phyloP scores from a whole-genome alignment of 176 grass and related monocot species.

The Alopecurus myosuroides region DNA sequence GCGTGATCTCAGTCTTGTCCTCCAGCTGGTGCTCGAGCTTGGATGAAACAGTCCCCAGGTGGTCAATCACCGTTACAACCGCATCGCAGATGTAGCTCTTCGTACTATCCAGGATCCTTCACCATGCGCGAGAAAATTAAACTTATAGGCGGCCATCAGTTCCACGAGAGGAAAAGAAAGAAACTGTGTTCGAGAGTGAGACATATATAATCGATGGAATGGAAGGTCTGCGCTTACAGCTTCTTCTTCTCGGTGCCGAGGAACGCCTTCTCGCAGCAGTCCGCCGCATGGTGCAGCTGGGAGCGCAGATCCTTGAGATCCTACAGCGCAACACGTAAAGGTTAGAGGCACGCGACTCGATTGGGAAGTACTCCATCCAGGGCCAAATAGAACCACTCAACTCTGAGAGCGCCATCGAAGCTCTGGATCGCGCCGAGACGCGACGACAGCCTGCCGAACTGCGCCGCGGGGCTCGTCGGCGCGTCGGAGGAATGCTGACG shows the following conservation, averaged over 20 bases:
- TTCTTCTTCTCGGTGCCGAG: conserved; percentile 46
- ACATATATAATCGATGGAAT: not conserved
- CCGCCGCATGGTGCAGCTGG: conserved; percentile 73
- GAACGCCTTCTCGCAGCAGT: conserved; percentile 81
- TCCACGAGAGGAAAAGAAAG: not conserved
- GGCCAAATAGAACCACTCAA: not conserved
- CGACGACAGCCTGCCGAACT: conserved; percentile 21
- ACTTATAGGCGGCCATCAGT: not conserved
- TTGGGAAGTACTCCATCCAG: not conserved
- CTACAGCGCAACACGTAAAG: conserved; percentile 12
- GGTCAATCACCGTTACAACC: conserved; percentile 74
- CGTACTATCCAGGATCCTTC: conserved; percentile 68
- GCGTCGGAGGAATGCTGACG: not conserved
- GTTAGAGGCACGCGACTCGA: not conserved
- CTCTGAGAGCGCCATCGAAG: conserved; percentile 51
- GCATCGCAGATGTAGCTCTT: conserved; percentile 83
- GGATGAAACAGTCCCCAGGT: conserved; percentile 81
- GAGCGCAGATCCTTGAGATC: conserved; percentile 82
- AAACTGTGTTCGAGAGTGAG: not conserved
- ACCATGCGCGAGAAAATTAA: not conserved
- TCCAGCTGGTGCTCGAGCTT: conserved; percentile 66
- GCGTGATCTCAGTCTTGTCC: conserved; percentile 38
- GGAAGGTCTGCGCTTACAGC: conserved; percentile 39
- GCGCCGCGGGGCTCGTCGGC: conserved; percentile 16
- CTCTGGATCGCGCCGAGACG: conserved; percentile 10